phyloP scores from a whole-genome alignment of 2,329 filamentous ascomycete species.

The Didymosphaeria variabile region DNA sequence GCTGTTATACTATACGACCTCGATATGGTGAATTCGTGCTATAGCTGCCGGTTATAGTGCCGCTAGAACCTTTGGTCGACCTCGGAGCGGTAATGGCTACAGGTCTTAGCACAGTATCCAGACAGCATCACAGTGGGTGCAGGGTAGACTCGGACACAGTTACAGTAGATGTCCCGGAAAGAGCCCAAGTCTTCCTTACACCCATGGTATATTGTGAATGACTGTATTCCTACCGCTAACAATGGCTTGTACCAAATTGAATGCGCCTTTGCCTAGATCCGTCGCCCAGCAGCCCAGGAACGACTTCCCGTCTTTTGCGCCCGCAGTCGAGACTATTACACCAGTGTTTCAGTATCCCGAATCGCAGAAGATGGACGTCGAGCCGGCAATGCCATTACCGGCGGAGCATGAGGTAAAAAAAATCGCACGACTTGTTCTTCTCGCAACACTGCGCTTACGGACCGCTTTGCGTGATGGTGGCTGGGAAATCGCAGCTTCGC shows the following conservation, averaged over 20 bases:
- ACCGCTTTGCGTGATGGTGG: constrained; percentile 30
- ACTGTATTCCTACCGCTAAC: constrained; percentile 4
- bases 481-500: constrained; percentile 36
- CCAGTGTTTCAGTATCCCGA: constrained; percentile 36
- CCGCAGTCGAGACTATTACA: constrained; percentile 29
- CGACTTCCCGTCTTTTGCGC: constrained; percentile 26
- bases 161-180: neutral
- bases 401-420: constrained; percentile 35
- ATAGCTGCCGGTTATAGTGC: neutral
- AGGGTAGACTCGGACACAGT: neutral
- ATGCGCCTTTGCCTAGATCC: constrained; percentile 24
- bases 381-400: constrained; percentile 26
- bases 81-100: neutral
- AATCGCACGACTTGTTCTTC: constrained; percentile 24
- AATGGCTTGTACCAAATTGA: constrained; percentile 18
- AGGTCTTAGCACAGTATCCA: neutral
- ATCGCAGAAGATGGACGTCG: constrained; percentile 34
- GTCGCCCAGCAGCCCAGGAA: constrained; percentile 38
- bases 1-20: neutral
- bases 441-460: constrained; percentile 36
- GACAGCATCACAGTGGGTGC: neutral
- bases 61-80: neutral
- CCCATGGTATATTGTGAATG: neutral
- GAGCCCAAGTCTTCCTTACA: neutral
- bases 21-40: neutral